These are phyloP conservation scores for Medicago lupulina DNA, from an alignment of 306 rosid species.

Conservation along the genomic window DNA sequence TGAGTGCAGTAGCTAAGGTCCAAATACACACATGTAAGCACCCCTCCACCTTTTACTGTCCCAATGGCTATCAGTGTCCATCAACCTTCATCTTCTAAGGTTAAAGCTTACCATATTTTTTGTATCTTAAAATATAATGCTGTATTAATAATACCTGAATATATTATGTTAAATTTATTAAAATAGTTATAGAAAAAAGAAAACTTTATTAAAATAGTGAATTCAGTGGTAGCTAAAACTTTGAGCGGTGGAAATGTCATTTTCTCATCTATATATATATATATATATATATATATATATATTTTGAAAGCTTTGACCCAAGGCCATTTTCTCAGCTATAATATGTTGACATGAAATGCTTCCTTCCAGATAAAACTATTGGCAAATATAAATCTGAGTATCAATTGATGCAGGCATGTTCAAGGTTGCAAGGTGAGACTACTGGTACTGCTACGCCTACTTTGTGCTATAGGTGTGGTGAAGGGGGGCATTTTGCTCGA, in stretches of 20 bases:
- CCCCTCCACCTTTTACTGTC: neutral
- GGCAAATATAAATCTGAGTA: constrained; percentile 2
- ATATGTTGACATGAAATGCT: neutral
- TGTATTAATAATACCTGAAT: neutral
- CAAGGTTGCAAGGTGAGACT: constrained; percentile 60
- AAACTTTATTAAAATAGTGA: neutral
- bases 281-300: neutral
- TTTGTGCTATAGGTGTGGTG: constrained; percentile 79
- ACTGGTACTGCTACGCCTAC: constrained; percentile 52
- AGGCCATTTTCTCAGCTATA: neutral
- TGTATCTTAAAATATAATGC: neutral
- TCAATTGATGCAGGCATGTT: constrained; percentile 61
- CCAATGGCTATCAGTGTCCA: neutral
- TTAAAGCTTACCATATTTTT: constrained; percentile 5
- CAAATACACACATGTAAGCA: neutral
- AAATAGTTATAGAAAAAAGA: neutral
- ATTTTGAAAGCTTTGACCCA: neutral
- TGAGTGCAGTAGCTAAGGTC: neutral
- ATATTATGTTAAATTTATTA: neutral
- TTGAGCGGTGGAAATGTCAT: neutral
- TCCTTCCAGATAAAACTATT: neutral
- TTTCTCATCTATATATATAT: neutral
- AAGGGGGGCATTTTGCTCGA: constrained; percentile 89
- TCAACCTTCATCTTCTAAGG: constrained; percentile 5
- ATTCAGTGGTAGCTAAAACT: neutral